Evolutionary conservation across 73 alveolate genomes (phyloP).

Genomic region (Durusdinium trenchii): DNA sequence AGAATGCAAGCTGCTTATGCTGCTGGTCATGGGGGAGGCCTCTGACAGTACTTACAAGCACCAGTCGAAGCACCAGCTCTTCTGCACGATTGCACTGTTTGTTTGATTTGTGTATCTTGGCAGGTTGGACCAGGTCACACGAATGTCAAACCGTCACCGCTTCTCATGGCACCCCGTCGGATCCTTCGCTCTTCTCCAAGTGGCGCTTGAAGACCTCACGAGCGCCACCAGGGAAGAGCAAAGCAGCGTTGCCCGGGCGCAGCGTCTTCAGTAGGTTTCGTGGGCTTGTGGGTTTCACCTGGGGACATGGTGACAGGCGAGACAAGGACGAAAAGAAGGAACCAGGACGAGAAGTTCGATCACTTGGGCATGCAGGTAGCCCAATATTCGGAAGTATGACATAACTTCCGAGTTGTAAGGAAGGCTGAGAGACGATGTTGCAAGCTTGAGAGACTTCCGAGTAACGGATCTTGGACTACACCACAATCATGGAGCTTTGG

Average conservation of each 20-base stretch:
- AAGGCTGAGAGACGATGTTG: no score
- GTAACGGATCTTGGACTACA: no score
- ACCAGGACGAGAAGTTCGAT: not conserved
- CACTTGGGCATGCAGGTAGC: not conserved
- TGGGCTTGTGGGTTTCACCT: constrained; percentile 65
- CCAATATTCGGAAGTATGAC: not conserved
- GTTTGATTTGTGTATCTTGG: no score
- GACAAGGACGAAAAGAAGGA: no score
- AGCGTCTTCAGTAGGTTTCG: constrained; percentile 44
- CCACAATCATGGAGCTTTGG: not conserved
- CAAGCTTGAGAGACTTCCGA: no score
- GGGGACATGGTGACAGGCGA: no score
- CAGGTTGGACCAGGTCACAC: not conserved
- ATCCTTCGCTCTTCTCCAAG: not conserved
- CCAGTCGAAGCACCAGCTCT: not conserved
- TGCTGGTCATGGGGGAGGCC: not conserved
- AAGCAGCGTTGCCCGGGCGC: constrained; percentile 57
- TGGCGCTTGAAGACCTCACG: constrained; percentile 80
- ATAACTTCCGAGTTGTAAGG: no score
- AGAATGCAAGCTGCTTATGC: not conserved
- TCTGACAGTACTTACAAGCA: not conserved
- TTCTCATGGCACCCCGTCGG: not conserved
- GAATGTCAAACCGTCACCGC: not conserved
- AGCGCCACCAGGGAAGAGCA: constrained; percentile 87
- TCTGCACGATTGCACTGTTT: not conserved